Conservation (phyloP, 495 filamentous ascomycete genomes). For the Terfezia boudieri region DNA sequence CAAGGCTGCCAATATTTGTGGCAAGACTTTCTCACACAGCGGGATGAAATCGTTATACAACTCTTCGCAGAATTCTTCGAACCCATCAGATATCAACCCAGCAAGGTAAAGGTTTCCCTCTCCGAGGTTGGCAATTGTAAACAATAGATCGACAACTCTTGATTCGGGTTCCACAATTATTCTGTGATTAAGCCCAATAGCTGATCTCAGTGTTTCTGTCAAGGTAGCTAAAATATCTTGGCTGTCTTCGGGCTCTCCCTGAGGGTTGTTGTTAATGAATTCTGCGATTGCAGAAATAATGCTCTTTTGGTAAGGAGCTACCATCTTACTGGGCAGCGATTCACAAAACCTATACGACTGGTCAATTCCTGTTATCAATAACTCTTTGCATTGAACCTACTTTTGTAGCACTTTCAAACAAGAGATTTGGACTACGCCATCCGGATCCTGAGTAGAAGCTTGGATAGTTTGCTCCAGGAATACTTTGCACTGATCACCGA, state of each 20-base stretch:
- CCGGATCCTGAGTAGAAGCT: constrained; percentile 46
- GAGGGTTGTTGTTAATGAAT: constrained; percentile 55
- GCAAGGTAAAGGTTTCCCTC: constrained; percentile 71
- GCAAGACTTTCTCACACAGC: constrained; percentile 72
- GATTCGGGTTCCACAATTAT: constrained; percentile 44
- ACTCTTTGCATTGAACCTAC: constrained; percentile 34
- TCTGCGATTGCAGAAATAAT: constrained; percentile 55
- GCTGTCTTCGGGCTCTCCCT: constrained; percentile 58
- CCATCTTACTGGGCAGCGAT: background rate
- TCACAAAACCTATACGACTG: constrained; percentile 12
- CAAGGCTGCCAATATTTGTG: constrained; percentile 67
- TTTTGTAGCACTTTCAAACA: constrained; percentile 77
- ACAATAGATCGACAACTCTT: constrained; percentile 60
- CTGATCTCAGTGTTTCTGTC: constrained; percentile 65
- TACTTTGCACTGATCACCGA: constrained; percentile 29
- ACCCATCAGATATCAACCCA: constrained; percentile 57
- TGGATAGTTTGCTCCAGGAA: constrained; percentile 59
- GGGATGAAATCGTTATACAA: constrained; percentile 50
- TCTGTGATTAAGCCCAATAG: constrained; percentile 51
- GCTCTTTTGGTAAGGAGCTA: constrained; percentile 34
- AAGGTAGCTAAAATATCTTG: constrained; percentile 82
- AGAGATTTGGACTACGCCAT: constrained; percentile 76
- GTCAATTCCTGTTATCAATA: too few relatives aligned
- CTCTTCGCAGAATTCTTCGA: constrained; percentile 58
- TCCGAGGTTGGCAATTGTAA: constrained; percentile 68